A percentile compares a stretch with the other conserved stretches of the same genome.
These are phyloP conservation scores for Euphorbia peplus DNA, from an alignment of 345 rosid genomes.

Conservation along the genomic window DNA sequence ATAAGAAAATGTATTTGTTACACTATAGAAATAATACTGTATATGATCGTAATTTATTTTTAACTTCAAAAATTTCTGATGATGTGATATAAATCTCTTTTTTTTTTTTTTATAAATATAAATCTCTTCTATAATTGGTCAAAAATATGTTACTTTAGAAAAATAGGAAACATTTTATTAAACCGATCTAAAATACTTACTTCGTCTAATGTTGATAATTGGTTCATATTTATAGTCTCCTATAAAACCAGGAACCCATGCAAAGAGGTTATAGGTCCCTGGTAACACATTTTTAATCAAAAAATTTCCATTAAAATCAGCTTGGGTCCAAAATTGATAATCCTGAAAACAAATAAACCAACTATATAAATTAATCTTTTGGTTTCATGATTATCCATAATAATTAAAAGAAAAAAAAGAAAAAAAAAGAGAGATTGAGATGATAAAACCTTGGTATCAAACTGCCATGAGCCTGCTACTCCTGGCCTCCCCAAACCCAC, in stretches of 20 bases:
- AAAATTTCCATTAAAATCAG: constrained; percentile 53
- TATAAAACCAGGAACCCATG: constrained; percentile 63
- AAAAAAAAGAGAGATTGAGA: background rate
- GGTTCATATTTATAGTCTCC: constrained; percentile 53
- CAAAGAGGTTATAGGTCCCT: constrained; percentile 64
- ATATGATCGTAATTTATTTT: too few relatives aligned
- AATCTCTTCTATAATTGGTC: too few relatives aligned
- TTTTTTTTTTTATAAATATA: too few relatives aligned
- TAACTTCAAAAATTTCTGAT: too few relatives aligned
- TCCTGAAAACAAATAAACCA: constrained; percentile 39
- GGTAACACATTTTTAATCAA: constrained; percentile 48
- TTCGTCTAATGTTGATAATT: constrained; percentile 45
- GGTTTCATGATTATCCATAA: too few relatives aligned
- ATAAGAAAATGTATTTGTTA: too few relatives aligned
- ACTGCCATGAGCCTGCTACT: constrained; percentile 77
- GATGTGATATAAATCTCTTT: too few relatives aligned
- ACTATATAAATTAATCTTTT: background rate
- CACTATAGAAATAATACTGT: too few relatives aligned
- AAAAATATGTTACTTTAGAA: too few relatives aligned
- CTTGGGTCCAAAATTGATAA: constrained; percentile 80
- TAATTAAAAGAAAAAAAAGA: background rate
- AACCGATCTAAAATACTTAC: constrained; percentile 21
- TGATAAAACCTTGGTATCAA: constrained; percentile 53
- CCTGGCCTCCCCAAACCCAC: constrained; percentile 76
- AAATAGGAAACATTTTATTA: too few relatives aligned